Percentiles rank a stretch among this genome's conserved stretches.
Conservation (phyloP, 75 land plant species). For the Selaginella moellendorffii region DNA sequence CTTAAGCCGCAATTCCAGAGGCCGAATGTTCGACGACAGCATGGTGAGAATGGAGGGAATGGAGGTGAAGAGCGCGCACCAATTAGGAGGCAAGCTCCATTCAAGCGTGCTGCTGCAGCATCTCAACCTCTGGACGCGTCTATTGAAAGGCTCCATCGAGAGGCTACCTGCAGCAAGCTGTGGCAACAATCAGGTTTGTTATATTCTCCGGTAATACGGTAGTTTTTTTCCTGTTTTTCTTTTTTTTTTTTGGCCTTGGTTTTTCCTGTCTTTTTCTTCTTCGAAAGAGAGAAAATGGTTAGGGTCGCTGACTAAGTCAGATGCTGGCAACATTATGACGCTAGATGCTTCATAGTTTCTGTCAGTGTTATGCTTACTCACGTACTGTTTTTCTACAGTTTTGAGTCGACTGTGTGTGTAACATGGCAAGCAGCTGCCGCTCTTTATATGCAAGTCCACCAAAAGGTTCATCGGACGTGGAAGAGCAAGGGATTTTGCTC, state of each 20-base stretch:
- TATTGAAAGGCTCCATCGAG: slow-evolving; percentile 88
- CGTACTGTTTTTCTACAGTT: neutral
- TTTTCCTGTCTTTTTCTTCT: too few relatives aligned
- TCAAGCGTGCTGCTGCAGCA: neutral
- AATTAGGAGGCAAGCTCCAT: neutral
- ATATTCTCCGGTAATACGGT: neutral
- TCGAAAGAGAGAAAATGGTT: too few relatives aligned
- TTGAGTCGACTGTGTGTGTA: neutral
- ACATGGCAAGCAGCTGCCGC: neutral
- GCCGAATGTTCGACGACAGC: slow-evolving; percentile 37
- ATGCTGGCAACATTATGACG: neutral
- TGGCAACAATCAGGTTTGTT: slow-evolving; percentile 88
- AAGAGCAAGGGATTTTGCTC: too few relatives aligned
- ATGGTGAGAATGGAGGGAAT: too few relatives aligned
- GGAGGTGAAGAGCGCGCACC: too few relatives aligned
- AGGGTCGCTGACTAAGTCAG: neutral
- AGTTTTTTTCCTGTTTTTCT: neutral
- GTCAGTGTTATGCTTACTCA: neutral
- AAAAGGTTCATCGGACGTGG: neutral
- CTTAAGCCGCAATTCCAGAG: slow-evolving; percentile 37
- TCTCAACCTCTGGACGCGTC: slow-evolving; percentile 54
- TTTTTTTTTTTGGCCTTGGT: neutral
- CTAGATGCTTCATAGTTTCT: neutral
- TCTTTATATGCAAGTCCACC: neutral
- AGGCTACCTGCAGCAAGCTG: slow-evolving; percentile 84